Evolutionary conservation across 768 basidiomycete species (phyloP), one percentile per base, ranked within the genome.

Genomic region (Agrocybe praecox): DNA sequence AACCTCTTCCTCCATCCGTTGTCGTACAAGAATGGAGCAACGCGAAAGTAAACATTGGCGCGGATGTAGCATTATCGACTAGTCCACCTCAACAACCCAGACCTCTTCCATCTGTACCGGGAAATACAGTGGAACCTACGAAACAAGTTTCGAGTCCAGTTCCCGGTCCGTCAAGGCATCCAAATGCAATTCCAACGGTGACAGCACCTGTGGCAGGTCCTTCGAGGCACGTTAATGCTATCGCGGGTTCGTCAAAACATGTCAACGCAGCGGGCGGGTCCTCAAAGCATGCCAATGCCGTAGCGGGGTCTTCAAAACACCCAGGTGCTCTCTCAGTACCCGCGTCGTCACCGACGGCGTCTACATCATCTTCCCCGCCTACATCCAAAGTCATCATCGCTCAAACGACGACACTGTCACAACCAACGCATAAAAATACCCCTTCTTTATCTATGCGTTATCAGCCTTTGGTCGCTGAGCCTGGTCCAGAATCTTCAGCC

Each of bases 391-490:
- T 66, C 23, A 43, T 66, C 11, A 59, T 68, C 59, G 47, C 57
- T 10, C 63, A 64, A 46, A 49, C 62, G 15, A 54, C 50, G 7
- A 52, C 59, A 15, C 5, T 15, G n/a, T 40, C 36, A 2, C 62
- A 56, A 44, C 53, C 57, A 24, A 53, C 47, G 12, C 62, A 62
- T 29, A 59, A 60, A 19, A 63, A 61, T 26, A 42, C 61, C 15
- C 52, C 58, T 22, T 64, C 61, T 19, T 49, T 69, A 1, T 64
- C 62, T n/a, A 68, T 70, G 55, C 63, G 66, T 21, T 68, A 69
- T 52, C 72, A 70, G 46, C 55, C 72, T 12, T 56, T 70, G 53
- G 60, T 65, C 8, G 67, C 68, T 4, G 67, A 68, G 46, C 61
- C 57, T 5, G 32, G 55, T 18, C 15, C 52, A 29, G 23, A 26